Evolutionary conservation across 495 filamentous ascomycete genomes (phyloP).

Genomic region (Daldinia childiae): DNA sequence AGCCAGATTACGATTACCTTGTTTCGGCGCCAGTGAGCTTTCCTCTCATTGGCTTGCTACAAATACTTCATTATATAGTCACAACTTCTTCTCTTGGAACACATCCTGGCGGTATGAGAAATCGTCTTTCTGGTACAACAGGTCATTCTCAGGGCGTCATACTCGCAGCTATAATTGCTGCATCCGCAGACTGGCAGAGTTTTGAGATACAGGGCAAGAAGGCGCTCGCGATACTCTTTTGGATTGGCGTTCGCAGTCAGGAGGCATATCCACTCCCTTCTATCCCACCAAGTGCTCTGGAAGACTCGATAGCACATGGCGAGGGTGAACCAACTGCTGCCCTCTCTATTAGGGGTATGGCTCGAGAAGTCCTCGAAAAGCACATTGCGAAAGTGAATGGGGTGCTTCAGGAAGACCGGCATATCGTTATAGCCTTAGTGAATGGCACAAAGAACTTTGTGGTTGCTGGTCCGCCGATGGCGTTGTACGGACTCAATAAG

Average conservation of each 20-base stretch:
- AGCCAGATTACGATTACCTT: conserved; percentile 92
- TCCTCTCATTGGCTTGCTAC: conserved; percentile 85
- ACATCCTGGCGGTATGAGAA: conserved; percentile 77
- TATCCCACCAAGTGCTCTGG: conserved; percentile 77
- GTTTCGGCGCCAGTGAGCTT: conserved; percentile 94
- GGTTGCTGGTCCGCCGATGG: conserved; percentile 86
- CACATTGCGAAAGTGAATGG: conserved; percentile 87
- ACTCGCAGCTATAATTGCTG: conserved; percentile 82
- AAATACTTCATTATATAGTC: conserved; percentile 84
- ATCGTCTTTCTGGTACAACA: conserved; percentile 77
- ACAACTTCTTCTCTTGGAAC: conserved; percentile 83
- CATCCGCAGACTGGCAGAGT: conserved; percentile 78
- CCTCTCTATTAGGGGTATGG: conserved; percentile 84
- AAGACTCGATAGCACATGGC: conserved; percentile 83
- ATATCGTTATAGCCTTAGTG: conserved; percentile 83
- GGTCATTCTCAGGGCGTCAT: conserved; percentile 91
- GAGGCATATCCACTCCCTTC: conserved; percentile 88
- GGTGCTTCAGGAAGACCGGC: conserved; percentile 79
- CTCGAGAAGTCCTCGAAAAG: conserved; percentile 73
- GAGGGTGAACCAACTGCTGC: conserved; percentile 87
- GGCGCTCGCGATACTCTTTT: conserved; percentile 84
- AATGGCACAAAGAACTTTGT: conserved; percentile 91
- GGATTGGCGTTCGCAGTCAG: conserved; percentile 89
- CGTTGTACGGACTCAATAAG: conserved; percentile 85
- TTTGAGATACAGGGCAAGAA: conserved; percentile 74